These are phyloP conservation scores for Noccaea caerulescens DNA, from an alignment of 345 rosid species.

Conservation along the genomic window DNA sequence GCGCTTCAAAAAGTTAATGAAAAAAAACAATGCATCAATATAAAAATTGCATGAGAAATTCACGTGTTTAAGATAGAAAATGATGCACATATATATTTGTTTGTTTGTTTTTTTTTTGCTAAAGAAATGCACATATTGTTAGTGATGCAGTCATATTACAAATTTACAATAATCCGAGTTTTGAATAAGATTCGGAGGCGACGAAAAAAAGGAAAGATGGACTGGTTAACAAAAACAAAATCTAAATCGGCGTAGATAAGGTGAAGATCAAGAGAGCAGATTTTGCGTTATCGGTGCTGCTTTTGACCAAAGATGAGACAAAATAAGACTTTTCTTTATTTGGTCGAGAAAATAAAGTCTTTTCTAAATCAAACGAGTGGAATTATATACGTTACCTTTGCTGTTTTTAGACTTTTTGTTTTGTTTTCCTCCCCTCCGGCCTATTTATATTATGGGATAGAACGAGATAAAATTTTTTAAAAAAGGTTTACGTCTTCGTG, in stretches of 20 bases:
- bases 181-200: not conserved
- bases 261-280: not conserved
- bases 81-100: no score
- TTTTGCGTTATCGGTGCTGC: not conserved
- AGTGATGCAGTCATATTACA: no score
- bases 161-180: not conserved
- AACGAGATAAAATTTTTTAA: not conserved
- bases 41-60: no score
- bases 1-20: no score
- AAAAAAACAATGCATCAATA: no score
- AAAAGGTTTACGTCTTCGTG: not conserved
- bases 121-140: no score
- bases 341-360: slow-evolving; percentile 5
- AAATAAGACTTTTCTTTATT: slow-evolving; percentile 22
- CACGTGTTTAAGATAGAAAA: no score
- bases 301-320: not conserved
- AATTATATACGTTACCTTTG: not conserved
- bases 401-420: slow-evolving; percentile 14
- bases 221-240: no score
- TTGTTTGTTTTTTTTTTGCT: no score
- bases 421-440: not conserved
- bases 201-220: not conserved
- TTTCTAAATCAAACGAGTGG: slow-evolving; percentile 21
- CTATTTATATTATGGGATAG: not conserved
- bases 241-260: no score